Conservation (phyloP, 1,284 basidiomycete species). For the Malassezia globosa region DNA sequence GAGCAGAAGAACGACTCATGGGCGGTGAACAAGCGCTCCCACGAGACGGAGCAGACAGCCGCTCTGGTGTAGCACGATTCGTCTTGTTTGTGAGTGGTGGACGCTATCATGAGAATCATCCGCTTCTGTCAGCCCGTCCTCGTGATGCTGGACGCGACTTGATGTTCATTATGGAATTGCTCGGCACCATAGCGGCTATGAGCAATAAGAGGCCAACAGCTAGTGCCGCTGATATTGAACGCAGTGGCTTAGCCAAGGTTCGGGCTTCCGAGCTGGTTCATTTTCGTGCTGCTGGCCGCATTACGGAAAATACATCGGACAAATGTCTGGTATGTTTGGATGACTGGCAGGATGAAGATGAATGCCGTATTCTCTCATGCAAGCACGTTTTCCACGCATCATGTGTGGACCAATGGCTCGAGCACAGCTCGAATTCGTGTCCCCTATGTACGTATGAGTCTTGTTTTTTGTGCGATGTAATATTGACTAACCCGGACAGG, state of each 20-base stretch:
- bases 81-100: slow-evolving; percentile 43
- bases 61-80: slow-evolving; percentile 26
- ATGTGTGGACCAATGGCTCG: slow-evolving; percentile 37
- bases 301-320: slow-evolving; percentile 40
- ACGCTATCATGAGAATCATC: slow-evolving; percentile 35
- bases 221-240: slow-evolving; percentile 34
- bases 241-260: slow-evolving; percentile 24
- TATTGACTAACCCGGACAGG: slow-evolving; percentile 5
- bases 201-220: slow-evolving; percentile 32
- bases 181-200: slow-evolving; percentile 35
- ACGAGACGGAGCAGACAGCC: background rate
- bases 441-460: slow-evolving; percentile 23
- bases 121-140: slow-evolving; percentile 31
- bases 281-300: slow-evolving; percentile 19
- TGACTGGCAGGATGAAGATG: slow-evolving; percentile 38
- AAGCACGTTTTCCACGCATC: slow-evolving; percentile 35
- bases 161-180: slow-evolving; percentile 42
- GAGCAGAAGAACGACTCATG: slow-evolving; percentile 22
- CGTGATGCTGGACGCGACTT: slow-evolving; percentile 36
- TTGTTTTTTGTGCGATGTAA: background rate
- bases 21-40: slow-evolving; percentile 9
- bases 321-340: slow-evolving; percentile 41
- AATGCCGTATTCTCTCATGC: slow-evolving; percentile 32
- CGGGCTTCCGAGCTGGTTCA: slow-evolving; percentile 21
- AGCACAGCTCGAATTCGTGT: slow-evolving; percentile 32